Evolutionary conservation across 495 filamentous ascomycete species (phyloP).

Genomic region (Trichocladium uniseriatum): DNA sequence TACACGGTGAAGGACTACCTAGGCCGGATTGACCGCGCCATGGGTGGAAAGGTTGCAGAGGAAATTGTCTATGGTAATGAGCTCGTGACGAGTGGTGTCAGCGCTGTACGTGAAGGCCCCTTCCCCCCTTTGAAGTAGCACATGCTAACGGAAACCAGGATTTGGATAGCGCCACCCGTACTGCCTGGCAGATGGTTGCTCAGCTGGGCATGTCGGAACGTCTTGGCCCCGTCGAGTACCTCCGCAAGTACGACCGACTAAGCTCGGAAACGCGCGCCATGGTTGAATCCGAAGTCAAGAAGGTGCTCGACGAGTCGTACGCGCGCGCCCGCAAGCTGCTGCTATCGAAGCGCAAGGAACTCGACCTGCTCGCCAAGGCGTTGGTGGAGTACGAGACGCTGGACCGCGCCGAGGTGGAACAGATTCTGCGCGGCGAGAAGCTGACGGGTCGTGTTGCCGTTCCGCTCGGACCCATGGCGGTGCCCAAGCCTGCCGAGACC

Average conservation of each 20-base stretch:
- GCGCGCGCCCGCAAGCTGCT: slow-evolving; percentile 65
- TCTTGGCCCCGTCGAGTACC: slow-evolving; percentile 82
- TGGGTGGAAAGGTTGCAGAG: slow-evolving; percentile 92
- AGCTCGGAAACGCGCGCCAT: slow-evolving; percentile 74
- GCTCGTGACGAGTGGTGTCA: slow-evolving; percentile 75
- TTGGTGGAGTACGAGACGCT: slow-evolving; percentile 91
- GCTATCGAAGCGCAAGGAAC: slow-evolving; percentile 60
- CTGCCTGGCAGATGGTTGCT: slow-evolving; percentile 80
- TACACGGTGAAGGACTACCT: slow-evolving; percentile 63
- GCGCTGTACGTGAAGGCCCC: slow-evolving; percentile 48
- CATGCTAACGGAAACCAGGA: slow-evolving; percentile 47
- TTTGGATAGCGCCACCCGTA: slow-evolving; percentile 65
- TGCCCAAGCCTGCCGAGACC: slow-evolving; percentile 30
- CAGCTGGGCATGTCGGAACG: slow-evolving; percentile 78
- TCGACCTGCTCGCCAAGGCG: slow-evolving; percentile 79
- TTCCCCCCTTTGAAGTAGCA: background rate
- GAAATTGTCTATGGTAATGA: slow-evolving; percentile 84
- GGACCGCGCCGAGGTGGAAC: slow-evolving; percentile 77
- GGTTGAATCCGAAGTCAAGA: slow-evolving; percentile 80
- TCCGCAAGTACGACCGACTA: slow-evolving; percentile 64
- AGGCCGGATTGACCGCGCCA: slow-evolving; percentile 66
- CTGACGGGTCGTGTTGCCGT: slow-evolving; percentile 46
- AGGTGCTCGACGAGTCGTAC: slow-evolving; percentile 72
- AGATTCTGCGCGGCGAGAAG: slow-evolving; percentile 76
- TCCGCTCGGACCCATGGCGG: slow-evolving; percentile 39